Evolutionary conservation across 1,284 basidiomycete species (phyloP).

Genomic region (Mycena sp.): DNA sequence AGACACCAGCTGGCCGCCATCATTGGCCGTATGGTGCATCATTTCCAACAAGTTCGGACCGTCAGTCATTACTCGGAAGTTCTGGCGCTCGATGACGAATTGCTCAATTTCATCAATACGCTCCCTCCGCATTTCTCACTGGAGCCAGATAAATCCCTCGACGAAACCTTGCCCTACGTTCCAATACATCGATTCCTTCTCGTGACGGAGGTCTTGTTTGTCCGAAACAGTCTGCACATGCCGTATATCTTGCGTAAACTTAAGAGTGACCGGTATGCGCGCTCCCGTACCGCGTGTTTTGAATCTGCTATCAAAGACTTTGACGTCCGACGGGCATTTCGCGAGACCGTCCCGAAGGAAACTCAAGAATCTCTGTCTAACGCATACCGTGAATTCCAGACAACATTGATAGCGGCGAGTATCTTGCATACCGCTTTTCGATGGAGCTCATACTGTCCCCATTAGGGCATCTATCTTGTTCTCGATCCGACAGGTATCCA

Average conservation of each 20-base stretch:
- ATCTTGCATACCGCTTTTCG: neutral
- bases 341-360: slow-evolving; percentile 66
- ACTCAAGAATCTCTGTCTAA: slow-evolving; percentile 76
- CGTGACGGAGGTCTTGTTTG: slow-evolving; percentile 82
- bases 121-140: slow-evolving; percentile 84
- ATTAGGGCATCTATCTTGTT: slow-evolving; percentile 81
- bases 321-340: slow-evolving; percentile 73
- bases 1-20: slow-evolving; percentile 85
- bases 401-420: slow-evolving; percentile 72
- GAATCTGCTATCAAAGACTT: slow-evolving; percentile 83
- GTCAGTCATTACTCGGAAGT: slow-evolving; percentile 90
- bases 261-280: slow-evolving; percentile 77
- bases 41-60: slow-evolving; percentile 91
- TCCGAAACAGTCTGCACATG: slow-evolving; percentile 80
- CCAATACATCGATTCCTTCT: slow-evolving; percentile 79
- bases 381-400: slow-evolving; percentile 85
- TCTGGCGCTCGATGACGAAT: slow-evolving; percentile 84
- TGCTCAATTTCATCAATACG: slow-evolving; percentile 79
- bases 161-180: slow-evolving; percentile 69
- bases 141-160: slow-evolving; percentile 83
- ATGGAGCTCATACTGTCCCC: neutral
- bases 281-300: slow-evolving; percentile 80
- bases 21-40: slow-evolving; percentile 93
- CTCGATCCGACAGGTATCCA: slow-evolving; percentile 78
- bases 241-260: slow-evolving; percentile 81